Percentiles rank a stretch among this genome's conserved stretches.
phyloP scores from a whole-genome alignment of 768 basidiomycete species.

The Dendrothele bispora region DNA sequence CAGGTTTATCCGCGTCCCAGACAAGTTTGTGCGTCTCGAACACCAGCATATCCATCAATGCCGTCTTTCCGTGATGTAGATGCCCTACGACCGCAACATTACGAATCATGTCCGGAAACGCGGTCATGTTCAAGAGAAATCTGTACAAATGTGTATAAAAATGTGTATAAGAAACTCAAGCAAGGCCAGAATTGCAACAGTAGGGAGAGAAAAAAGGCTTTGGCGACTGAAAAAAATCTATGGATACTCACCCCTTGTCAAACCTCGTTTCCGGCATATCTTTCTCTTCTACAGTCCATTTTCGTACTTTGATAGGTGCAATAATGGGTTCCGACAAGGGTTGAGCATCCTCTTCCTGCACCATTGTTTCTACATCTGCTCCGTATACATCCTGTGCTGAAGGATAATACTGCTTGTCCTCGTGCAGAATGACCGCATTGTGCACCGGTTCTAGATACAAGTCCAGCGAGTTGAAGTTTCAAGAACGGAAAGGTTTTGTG shows the following conservation, averaged over 20 bases:
- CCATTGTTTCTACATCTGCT: slow-evolving; percentile 89
- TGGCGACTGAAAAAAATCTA: slow-evolving; percentile 10
- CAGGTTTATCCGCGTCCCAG: slow-evolving; percentile 91
- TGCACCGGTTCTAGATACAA: slow-evolving; percentile 63
- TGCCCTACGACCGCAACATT: slow-evolving; percentile 97
- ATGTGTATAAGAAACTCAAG: not conserved
- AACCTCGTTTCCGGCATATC: slow-evolving; percentile 96
- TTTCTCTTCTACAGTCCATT: slow-evolving; percentile 95
- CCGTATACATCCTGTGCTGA: slow-evolving; percentile 92
- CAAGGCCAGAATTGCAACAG: too few relatives aligned
- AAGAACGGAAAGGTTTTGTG: too few relatives aligned
- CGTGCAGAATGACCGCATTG: slow-evolving; percentile 87
- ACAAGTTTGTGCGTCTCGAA: slow-evolving; percentile 94
- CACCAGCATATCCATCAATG: slow-evolving; percentile 94
- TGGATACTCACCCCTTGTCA: slow-evolving; percentile 80
- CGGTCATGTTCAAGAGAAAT: slow-evolving; percentile 88
- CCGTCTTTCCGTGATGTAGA: slow-evolving; percentile 97
- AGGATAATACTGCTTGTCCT: slow-evolving; percentile 98
- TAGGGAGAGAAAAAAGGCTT: not conserved
- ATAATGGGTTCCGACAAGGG: slow-evolving; percentile 93
- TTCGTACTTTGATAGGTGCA: slow-evolving; percentile 91
- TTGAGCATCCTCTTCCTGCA: slow-evolving; percentile 98
- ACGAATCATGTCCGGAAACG: slow-evolving; percentile 91
- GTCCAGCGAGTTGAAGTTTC: not conserved
- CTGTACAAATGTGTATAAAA: slow-evolving; percentile 40